Base-by-base conservation (phyloP, 495 filamentous ascomycete species). In the Xylaria sp. region DNA sequence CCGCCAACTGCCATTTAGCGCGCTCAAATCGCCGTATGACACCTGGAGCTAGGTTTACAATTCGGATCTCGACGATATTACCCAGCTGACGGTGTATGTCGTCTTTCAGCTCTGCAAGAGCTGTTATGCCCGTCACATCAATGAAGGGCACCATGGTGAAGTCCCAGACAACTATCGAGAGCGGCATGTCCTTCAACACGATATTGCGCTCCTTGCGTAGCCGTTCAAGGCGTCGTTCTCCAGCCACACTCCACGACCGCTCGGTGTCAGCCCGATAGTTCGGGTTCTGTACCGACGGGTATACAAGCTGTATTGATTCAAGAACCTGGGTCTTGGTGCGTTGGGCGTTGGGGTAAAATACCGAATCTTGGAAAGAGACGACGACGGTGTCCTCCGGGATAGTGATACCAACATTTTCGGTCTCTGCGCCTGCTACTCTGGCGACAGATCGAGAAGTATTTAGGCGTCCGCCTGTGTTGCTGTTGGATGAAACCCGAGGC, bases 271-370 rank as follows among this genome's bases (percentile, higher is more conserved):
- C 74, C 43, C 76, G 58, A 70, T 78, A 79, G n/a, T 68, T 70
- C 24, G 80, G 80, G 55, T 73, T 79, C 63, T 78, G 78, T 61
- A 71, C 68, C 15, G 80, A 80, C 68, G 69, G 75, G 53, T 71
- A 79, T 59, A 48, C 74, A 31, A 76, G 76, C 77, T 86, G 82
- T 24, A 87, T 76, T 8, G 78, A 77, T 43, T 87, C 85, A 17
- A 85, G 71, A 19, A 83, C 74, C 5, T 73, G 26, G 0, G 74
- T 73, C 68, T 83, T 86, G 55, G 76, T 73, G n/a, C 80, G 78
- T 71, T 83, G 82, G 19, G 84, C 83, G 72, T 87, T 88, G 40
- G 81, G 81, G 72, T 84, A 87, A 77, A 85, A 85, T 46, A 85
- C 58, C 11, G 80, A 79, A 44, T 85, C 82, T 33, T 73, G 71